A percentile compares a stretch with the other conserved stretches of the same genome.
Conservation (phyloP, 768 basidiomycete genomes). For the Phanerochaete sordida region DNA sequence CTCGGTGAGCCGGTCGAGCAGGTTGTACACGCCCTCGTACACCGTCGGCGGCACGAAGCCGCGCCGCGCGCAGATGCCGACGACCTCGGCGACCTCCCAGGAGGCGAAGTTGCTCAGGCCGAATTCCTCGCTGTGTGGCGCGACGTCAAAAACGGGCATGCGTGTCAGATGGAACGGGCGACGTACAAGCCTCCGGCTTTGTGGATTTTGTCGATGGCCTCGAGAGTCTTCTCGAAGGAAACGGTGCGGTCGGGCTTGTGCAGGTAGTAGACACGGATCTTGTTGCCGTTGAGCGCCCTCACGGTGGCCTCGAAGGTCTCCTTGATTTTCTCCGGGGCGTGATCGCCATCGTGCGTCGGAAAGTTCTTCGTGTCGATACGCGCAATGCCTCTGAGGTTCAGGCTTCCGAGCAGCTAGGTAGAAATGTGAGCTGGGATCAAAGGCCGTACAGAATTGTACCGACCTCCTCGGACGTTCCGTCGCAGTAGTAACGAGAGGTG, state of each 20-base stretch:
- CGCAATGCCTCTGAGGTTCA: neutral
- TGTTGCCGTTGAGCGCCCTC: slow-evolving; percentile 41
- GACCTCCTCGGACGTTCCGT: slow-evolving; percentile 7
- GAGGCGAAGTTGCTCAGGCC: slow-evolving; percentile 5
- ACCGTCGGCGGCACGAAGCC: slow-evolving; percentile 1
- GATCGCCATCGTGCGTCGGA: slow-evolving; percentile 40
- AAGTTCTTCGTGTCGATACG: slow-evolving; percentile 31
- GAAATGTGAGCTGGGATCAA: neutral
- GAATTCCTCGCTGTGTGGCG: slow-evolving; percentile 40
- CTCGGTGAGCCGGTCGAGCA: slow-evolving; percentile 32
- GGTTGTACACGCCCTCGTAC: slow-evolving; percentile 4
- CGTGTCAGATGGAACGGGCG: neutral
- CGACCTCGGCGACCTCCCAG: slow-evolving; percentile 2
- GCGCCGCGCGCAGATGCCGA: slow-evolving; percentile 1
- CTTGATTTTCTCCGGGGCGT: slow-evolving; percentile 37
- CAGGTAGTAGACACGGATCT: slow-evolving; percentile 51
- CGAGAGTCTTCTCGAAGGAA: slow-evolving; percentile 51
- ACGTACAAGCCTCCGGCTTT: slow-evolving; percentile 53
- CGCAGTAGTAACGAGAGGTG: slow-evolving; percentile 1
- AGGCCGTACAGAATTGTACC: no score
- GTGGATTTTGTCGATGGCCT: slow-evolving; percentile 40
- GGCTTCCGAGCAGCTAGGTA: neutral
- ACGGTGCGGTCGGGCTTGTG: slow-evolving; percentile 59
- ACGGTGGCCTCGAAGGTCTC: slow-evolving; percentile 46
- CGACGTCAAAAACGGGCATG: neutral